Evolutionary conservation across 1,284 basidiomycete genomes (phyloP), one percentile per base, ranked within the genome.

Genomic region (Cryptococcus floricola): DNA sequence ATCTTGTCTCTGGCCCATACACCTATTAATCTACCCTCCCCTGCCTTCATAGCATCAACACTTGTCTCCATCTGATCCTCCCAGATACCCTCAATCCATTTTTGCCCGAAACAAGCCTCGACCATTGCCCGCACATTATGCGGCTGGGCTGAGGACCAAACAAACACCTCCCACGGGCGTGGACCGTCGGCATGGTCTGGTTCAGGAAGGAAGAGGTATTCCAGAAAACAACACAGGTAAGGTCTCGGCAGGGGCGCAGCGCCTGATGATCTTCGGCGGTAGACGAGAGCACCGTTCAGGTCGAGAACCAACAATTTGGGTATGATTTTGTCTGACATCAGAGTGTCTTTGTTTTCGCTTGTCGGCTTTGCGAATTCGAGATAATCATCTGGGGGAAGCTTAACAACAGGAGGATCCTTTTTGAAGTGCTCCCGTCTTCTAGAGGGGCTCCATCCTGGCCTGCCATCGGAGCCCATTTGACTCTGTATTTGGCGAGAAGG

Each of bases 141-240:
- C 9, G 74, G 74, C 53, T 76, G 74, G 4, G 76, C 76, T 5
- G 70, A 73, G 28, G 64, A 67, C 76, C 76, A 77, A 16, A 77
- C 74, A 39, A 75, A 71, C 3, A 71, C 71, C 43, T 74, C 70
- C 65, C 67, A 77, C 9, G 45, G 45, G 16, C 45, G 45, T 19
- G 18, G 45, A 46, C 27, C 12, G 41, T 42, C 41, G 2, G 9
- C 6, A 5, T n/a, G 69, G 7, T 16, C 27, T 3, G 60, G 60
- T 34, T 69, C 66, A 10, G 71, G 59, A 2, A 58, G 47, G 48
- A 76, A 74, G n/a, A 77, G 61, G 50, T 75, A 77, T 48, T 71
- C 64, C 1, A 77, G 65, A 58, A 76, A 75, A 31, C 61, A 65
- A 25, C 44, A 31, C 7, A 77, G 68, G 57, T 73, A 77, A 1